A percentile compares a stretch with the other conserved stretches of the same genome.
Evolutionary conservation across 208 protist species (phyloP).

Genomic region (Acanthamoeba comandoni): DNA sequence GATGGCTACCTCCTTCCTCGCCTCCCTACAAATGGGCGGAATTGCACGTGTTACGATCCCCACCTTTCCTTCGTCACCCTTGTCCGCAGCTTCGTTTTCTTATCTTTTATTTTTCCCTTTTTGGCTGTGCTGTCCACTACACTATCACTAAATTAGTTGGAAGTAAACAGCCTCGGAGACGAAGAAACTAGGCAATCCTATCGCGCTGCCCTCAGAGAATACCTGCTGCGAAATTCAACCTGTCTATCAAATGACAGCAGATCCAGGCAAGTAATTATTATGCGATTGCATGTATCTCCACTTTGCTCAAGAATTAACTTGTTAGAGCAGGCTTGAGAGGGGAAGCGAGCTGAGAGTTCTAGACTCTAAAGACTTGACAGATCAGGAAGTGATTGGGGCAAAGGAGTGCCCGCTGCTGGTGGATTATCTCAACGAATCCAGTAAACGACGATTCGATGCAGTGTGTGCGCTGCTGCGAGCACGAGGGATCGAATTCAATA

Average conservation of each 20-base stretch:
- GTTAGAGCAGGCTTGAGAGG: conserved; percentile 62
- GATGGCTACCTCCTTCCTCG: conserved; percentile 72
- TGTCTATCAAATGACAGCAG: conserved; percentile 55
- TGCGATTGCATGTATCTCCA: background rate
- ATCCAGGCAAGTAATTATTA: conserved; percentile 23
- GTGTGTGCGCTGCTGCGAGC: conserved; percentile 66
- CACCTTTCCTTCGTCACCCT: too few species aligned
- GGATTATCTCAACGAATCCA: conserved; percentile 70
- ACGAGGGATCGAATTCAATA: conserved; percentile 60
- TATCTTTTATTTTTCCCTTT: too few species aligned
- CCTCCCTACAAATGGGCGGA: conserved; percentile 12
- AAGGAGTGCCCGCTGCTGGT: conserved; percentile 69
- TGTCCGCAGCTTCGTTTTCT: too few species aligned
- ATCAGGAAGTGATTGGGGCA: conserved; percentile 67
- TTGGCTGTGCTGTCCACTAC: background rate
- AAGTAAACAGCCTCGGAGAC: conserved; percentile 83
- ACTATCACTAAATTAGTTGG: background rate
- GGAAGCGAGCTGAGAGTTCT: conserved; percentile 80
- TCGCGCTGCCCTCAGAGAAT: conserved; percentile 60
- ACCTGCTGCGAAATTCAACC: background rate
- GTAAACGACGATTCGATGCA: conserved; percentile 67
- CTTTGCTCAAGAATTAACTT: background rate
- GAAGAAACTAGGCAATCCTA: conserved; percentile 75
- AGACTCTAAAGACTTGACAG: conserved; percentile 82
- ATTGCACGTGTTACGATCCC: too few species aligned